Evolutionary conservation across 192 early-diverging fungal genomes (phyloP), one percentile per base, ranked within the genome.

Genomic region (Coemansia sp.): DNA sequence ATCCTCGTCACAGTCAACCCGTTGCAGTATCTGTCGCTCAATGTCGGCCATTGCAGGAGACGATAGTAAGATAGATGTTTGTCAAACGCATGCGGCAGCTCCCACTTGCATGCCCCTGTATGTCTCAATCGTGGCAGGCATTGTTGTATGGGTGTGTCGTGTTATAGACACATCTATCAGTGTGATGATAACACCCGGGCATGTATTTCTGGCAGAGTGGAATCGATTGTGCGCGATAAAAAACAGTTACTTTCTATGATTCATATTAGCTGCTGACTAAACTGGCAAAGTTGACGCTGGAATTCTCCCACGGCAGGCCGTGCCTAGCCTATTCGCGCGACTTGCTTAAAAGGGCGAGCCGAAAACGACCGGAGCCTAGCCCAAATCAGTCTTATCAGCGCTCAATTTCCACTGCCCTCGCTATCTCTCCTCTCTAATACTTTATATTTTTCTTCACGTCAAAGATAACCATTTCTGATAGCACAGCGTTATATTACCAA

Each of bases 11-110:
- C 39, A 38, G 38, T 33, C 33, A 21, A 14, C n/a, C 53, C 31
- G 73, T 39, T 35, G 37, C 11, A 69, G 52, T 14, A 69, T 39
- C 36, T 50, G 33, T 33, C 35, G 45, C 43, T 68, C 66, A 43
- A 69, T 75, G 45, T 65, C 47, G 3, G 64, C 42, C 70, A 73
- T 73, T 42, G 41, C 50, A 12, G 47, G 48, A 26, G 8, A n/a
- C n/a, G 9, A 20, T 45, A 45, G 18, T 21, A 7, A 45, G 18
- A 8, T 45, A 20, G 18, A 45, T 45, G 43, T 9, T 45, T 45
- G n/a, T 18, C n/a, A 9, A 20, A 20, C 43, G 2, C 9, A 6
- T 21, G 8, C 6, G 43, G 8, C 18, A 45, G 18, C 43, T 8
- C 43, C 3, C n/a, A 18, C n/a, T 9, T 45, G 8, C 18, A 9